Evolutionary conservation across 108 stramenopile genomes (phyloP), one percentile per base, ranked within the genome.

Genomic region (Pseudonitzschia delicatissima): DNA sequence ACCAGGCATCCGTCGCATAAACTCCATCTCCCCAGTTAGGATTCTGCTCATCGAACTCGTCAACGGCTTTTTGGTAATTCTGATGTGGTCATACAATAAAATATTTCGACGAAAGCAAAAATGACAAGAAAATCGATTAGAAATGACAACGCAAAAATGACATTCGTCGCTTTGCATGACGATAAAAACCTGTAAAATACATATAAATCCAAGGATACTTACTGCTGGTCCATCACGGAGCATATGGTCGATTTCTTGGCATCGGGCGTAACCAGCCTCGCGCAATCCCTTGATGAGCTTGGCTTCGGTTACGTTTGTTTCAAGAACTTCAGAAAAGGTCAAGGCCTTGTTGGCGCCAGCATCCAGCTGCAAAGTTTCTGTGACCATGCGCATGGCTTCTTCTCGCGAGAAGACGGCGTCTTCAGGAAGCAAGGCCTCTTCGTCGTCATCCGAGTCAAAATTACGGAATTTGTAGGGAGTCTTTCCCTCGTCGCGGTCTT

Each of bases 221-320:
- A 72, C 55, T 17, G 40, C n/a, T 27, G 50, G 21, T 47, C 66
- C 49, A 31, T 55, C 49, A 55, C 84, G 78, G 45, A 94, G 69
- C 87, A 94, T 89, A 70, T 88, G 74, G 52, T 87, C 90, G 59
- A 94, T 77, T 76, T 94, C 93, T 60, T 89, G 81, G 49, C 77
- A 64, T 26, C 93, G 77, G 7, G 74, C 76, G 69, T 86, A 94
- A 28, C 93, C 93, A 44, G 66, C 78, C 62, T 85, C 85, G 45
- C 93, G 75, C 57, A 94, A 69, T 47, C 85, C 81, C 73, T 84
- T 81, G 66, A 94, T 72, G 40, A 91, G 66, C 69, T 66, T 82
- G 42, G 68, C 69, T 71, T 88, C 87, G 31, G 84, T 76, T 34
- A 66, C 73, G 35, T 72, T 71, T 15, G 32, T 62, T 39, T 84